Evolutionary conservation across 352 stramenopile species (phyloP).

Genomic region (Pelagophyceae sp.): DNA sequence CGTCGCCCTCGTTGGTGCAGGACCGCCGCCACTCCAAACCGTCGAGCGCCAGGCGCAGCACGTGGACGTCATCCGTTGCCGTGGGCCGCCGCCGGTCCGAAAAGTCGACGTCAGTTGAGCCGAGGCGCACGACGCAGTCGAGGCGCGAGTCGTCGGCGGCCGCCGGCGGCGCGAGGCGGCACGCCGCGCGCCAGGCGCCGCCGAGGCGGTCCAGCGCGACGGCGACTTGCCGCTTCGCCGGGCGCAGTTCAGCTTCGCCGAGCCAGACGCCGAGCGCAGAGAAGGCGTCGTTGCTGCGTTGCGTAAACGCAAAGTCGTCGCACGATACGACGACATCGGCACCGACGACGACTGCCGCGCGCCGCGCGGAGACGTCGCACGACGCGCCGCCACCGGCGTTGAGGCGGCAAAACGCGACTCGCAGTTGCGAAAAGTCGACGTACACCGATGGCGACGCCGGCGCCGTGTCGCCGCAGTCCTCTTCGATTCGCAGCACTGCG

Average conservation of each 20-base stretch:
- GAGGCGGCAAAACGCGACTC: neutral
- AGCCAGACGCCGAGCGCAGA: neutral
- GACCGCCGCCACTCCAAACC: neutral
- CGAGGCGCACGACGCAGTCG: neutral
- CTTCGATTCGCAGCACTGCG: neutral
- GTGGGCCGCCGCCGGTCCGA: neutral
- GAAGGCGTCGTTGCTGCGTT: neutral
- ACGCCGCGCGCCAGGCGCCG: neutral
- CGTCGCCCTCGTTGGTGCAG: neutral
- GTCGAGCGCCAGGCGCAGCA: neutral
- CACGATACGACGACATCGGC: neutral
- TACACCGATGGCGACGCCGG: neutral
- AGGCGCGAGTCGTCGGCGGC: neutral
- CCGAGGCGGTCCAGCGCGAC: neutral
- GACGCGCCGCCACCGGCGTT: neutral
- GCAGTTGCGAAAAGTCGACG: neutral
- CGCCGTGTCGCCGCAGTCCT: neutral
- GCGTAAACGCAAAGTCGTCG: neutral
- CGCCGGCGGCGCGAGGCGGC: neutral
- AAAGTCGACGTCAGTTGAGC: neutral
- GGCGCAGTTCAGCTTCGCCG: neutral
- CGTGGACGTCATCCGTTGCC: neutral
- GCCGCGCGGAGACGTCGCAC: neutral
- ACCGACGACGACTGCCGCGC: neutral
- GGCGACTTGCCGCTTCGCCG: neutral